These are phyloP conservation scores for Phyllostachys edulis DNA, from an alignment of 176 grass and related monocot species.

Conservation along the genomic window DNA sequence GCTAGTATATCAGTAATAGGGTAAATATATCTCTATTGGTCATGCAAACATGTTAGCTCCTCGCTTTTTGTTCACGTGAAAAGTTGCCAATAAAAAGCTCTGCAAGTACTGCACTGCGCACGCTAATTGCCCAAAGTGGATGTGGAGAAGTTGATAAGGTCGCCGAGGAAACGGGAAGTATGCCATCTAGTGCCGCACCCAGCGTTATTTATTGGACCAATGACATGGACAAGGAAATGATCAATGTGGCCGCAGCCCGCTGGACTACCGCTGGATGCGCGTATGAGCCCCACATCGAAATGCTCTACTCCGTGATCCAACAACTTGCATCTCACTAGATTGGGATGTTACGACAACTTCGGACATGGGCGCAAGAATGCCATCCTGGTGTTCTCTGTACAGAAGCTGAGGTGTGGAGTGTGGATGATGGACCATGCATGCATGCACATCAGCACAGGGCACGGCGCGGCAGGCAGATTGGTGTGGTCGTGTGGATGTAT, in stretches of 20 bases:
- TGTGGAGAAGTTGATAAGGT: background rate
- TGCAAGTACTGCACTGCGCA: background rate
- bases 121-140: background rate
- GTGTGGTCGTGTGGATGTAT: too few species aligned
- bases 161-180: conserved; percentile 11
- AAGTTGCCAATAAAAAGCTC: background rate
- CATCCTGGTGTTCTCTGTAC: background rate
- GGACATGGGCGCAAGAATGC: background rate
- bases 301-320: background rate
- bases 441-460: background rate
- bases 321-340: background rate
- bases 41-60: background rate
- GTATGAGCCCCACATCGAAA: background rate
- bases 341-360: background rate
- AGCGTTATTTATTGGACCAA: conserved; percentile 1
- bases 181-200: conserved; percentile 11
- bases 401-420: background rate
- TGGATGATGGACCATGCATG: background rate
- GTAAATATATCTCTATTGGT: background rate
- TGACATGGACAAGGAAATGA: background rate
- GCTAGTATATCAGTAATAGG: too few species aligned
- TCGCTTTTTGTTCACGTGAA: background rate
- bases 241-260: background rate
- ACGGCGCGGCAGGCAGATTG: too few species aligned
- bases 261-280: background rate